phyloP scores from a whole-genome alignment of 257 asterid species.

The Echium plantagineum region DNA sequence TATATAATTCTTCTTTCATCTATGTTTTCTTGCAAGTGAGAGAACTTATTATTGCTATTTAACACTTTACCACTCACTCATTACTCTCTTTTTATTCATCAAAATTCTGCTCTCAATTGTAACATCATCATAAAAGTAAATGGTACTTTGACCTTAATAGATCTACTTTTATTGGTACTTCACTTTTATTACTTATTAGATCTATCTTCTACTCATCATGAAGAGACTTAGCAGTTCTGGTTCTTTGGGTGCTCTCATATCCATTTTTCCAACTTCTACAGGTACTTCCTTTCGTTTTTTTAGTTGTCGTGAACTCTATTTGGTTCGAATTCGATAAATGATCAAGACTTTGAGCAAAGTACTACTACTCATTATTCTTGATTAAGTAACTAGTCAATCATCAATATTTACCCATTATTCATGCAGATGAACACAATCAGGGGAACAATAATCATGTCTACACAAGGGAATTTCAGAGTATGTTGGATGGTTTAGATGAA shows the following conservation, averaged over 20 bases:
- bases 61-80: too few species aligned
- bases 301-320: too few species aligned
- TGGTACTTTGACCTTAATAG: too few species aligned
- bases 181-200: neutral
- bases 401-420: neutral
- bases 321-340: too few species aligned
- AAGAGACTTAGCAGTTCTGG: conserved; percentile 50
- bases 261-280: conserved; percentile 66
- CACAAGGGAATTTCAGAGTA: neutral
- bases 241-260: conserved; percentile 57
- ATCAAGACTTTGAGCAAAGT: too few species aligned
- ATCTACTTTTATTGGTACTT: neutral
- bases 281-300: conserved; percentile 43
- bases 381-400: neutral
- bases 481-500: neutral
- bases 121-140: too few species aligned
- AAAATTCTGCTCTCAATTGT: neutral
- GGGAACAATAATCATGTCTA: neutral
- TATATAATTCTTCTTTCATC: neutral
- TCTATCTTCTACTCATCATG: conserved; percentile 20
- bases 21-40: neutral
- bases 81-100: neutral
- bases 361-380: neutral
- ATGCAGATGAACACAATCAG: neutral
- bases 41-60: too few species aligned